phyloP scores from a whole-genome alignment of 2,329 filamentous ascomycete species.

The Neurospora sp. region DNA sequence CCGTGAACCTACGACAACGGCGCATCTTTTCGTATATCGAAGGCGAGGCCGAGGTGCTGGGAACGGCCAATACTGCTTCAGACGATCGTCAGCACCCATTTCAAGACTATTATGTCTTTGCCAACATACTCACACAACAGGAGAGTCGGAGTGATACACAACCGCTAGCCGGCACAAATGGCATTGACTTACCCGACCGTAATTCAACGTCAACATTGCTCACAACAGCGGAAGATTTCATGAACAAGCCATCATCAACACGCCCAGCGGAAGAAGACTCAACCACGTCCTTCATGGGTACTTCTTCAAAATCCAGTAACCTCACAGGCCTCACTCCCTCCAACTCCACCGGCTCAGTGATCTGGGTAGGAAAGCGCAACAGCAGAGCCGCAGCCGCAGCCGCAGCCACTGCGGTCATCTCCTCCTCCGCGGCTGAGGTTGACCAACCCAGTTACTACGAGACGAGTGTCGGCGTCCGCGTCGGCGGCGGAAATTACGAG shows the following conservation, averaged over 20 bases:
- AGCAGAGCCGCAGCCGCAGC: not conserved
- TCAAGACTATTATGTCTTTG: not conserved
- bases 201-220: not conserved
- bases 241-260: not conserved
- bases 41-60: not conserved
- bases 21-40: conserved; percentile 1
- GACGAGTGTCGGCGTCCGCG: not conserved
- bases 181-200: not conserved
- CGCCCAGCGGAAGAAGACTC: not conserved
- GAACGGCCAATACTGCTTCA: not conserved
- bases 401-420: not conserved
- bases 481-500: not conserved
- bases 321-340: not conserved
- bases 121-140: not conserved
- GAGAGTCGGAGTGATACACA: not conserved
- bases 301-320: not conserved
- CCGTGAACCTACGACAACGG: not conserved
- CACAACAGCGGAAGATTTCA: not conserved
- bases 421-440: not conserved
- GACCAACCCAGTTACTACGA: not conserved
- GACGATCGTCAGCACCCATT: not conserved
- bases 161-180: not conserved
- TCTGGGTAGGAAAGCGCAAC: not conserved
- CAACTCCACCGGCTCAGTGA: conserved; percentile 2
- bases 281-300: not conserved